Percentiles rank a stretch among this genome's conserved stretches.
Conservation (phyloP, 768 basidiomycete species). For the Suillus discolor region DNA sequence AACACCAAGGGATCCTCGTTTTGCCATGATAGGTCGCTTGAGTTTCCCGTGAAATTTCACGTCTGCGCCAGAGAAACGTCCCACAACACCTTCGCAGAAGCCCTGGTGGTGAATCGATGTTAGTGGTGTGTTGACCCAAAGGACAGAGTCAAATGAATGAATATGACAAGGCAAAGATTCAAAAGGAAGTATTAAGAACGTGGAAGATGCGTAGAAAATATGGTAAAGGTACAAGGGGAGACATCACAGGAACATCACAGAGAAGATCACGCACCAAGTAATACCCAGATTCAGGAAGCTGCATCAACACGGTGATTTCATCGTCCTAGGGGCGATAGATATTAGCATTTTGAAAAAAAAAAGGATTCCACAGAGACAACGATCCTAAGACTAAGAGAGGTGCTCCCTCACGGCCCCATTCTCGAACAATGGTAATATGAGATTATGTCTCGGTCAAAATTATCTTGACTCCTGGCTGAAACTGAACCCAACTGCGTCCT, state of each 20-base stretch:
- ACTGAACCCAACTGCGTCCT: not conserved
- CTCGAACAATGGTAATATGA: not conserved
- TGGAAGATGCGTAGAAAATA: not conserved
- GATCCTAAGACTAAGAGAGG: not conserved
- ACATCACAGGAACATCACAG: slow-evolving; percentile 2
- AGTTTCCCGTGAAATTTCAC: slow-evolving; percentile 75
- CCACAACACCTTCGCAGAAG: slow-evolving; percentile 87
- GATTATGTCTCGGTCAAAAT: not conserved
- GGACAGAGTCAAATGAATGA: not conserved
- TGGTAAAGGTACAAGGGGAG: not conserved
- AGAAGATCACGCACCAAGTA: slow-evolving; percentile 58
- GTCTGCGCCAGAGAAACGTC: slow-evolving; percentile 62
- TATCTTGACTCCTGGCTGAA: slow-evolving; percentile 2
- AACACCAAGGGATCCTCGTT: slow-evolving; percentile 43
- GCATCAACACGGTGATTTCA: slow-evolving; percentile 77
- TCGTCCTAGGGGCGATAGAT: slow-evolving; percentile 55
- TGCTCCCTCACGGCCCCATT: not conserved
- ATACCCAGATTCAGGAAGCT: slow-evolving; percentile 54
- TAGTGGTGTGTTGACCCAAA: not conserved
- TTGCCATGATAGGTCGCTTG: slow-evolving; percentile 80
- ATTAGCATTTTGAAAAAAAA: not conserved
- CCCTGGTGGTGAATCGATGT: slow-evolving; percentile 47
- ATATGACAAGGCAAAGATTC: too few species aligned
- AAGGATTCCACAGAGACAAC: not conserved
- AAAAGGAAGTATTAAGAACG: not conserved